phyloP scores from a whole-genome alignment of 331 rosid genomes.

The Dryas integrifolia region DNA sequence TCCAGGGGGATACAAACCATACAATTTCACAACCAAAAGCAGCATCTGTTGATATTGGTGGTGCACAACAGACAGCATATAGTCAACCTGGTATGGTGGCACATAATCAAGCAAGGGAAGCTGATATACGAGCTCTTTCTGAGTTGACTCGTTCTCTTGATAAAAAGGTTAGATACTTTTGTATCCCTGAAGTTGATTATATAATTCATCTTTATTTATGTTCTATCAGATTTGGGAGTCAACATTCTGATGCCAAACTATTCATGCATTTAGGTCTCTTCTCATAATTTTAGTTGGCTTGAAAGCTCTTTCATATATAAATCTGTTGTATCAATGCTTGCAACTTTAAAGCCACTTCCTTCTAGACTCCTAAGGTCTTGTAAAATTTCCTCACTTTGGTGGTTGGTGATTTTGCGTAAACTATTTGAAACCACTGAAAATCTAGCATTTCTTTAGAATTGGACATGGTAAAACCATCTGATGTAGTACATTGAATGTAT shows the following conservation, averaged over 20 bases:
- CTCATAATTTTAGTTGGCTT: background rate
- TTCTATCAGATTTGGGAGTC: background rate
- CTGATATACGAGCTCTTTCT: constrained; percentile 63
- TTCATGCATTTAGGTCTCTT: background rate
- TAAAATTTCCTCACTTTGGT: background rate
- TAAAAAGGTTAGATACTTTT: constrained; percentile 47
- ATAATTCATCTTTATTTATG: background rate
- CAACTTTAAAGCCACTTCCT: background rate
- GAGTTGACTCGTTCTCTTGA: constrained; percentile 58
- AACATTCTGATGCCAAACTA: background rate
- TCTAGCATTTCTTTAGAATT: background rate
- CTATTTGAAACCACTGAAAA: background rate
- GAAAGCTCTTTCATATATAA: background rate
- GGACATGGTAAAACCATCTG: background rate
- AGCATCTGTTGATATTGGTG: constrained; percentile 39
- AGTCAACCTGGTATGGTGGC: constrained; percentile 40
- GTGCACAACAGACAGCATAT: constrained; percentile 36
- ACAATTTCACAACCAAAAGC: constrained; percentile 35
- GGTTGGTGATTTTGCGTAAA: background rate
- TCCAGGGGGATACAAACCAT: constrained; percentile 36
- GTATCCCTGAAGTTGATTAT: background rate
- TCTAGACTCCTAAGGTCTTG: background rate
- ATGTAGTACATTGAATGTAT: too few species aligned
- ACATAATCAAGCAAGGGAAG: constrained; percentile 68
- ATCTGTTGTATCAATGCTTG: background rate